These are phyloP conservation scores for Celoporthe dispersa DNA, from an alignment of 2,329 filamentous ascomycete genomes.

Conservation along the genomic window DNA sequence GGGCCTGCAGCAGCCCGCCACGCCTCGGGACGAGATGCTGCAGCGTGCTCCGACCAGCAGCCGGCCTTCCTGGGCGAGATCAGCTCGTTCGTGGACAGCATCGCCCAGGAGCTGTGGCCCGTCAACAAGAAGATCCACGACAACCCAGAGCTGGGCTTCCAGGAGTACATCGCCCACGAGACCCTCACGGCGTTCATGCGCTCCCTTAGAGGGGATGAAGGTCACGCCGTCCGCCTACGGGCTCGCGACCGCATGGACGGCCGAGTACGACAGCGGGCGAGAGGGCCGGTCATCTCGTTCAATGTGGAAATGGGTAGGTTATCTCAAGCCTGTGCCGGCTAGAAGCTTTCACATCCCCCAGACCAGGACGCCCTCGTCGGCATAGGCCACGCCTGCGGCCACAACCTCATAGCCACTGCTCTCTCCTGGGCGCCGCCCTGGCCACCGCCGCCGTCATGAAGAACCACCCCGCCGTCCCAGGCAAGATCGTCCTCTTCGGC, in stretches of 20 bases:
- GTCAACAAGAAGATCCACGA: constrained; percentile 57
- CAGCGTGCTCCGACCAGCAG: background rate
- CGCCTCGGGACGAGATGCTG: background rate
- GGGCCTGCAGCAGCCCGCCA: background rate
- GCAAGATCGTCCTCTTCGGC: constrained; percentile 52
- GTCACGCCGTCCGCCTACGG: constrained; percentile 57
- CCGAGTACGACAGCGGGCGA: constrained; percentile 50
- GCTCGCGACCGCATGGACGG: constrained; percentile 57
- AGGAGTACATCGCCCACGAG: constrained; percentile 55
- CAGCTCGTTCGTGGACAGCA: constrained; percentile 43
- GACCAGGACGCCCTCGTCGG: constrained; percentile 56
- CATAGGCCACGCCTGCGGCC: constrained; percentile 58
- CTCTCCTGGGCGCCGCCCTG: constrained; percentile 51
- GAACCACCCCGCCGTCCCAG: constrained; percentile 43
- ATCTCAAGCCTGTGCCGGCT: too few species aligned
- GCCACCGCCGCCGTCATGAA: constrained; percentile 51
- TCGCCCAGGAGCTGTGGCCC: constrained; percentile 46
- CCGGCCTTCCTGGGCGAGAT: constrained; percentile 40
- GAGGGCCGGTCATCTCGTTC: constrained; percentile 51
- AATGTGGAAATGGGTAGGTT: constrained; percentile 52
- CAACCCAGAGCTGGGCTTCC: constrained; percentile 53
- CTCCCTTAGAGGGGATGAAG: constrained; percentile 47
- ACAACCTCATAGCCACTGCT: constrained; percentile 58
- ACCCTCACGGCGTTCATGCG: constrained; percentile 53
- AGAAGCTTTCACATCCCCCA: too few species aligned